Percentiles rank a stretch among this genome's conserved stretches.
phyloP scores from a whole-genome alignment of 129 eudicot species.

The Daucus carota region DH1_v3.0 NC_030382.2:36325001-36325500 shows the following conservation, averaged over 20 bases:
- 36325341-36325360: neutral
- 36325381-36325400: conserved; percentile 29
- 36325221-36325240: conserved; percentile 26
- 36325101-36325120: no score
- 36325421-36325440: neutral
- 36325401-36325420: neutral
- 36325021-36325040: no score
- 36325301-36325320: conserved; percentile 39
- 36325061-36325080: no score
- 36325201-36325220: neutral
- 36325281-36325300: neutral
- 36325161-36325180: neutral
- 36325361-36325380: conserved; percentile 22
- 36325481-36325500: no score
- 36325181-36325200: no score
- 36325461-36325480: no score
- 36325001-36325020: no score
- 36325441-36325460: no score
- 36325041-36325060: no score
- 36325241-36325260: conserved; percentile 26
- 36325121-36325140: no score
- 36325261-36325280: conserved; percentile 48
- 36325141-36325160: no score
- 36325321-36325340: conserved; percentile 32
- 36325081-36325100: no score